Evolutionary conservation across 345 rosid genomes (phyloP).

Genomic region (Trapa incisa): DNA sequence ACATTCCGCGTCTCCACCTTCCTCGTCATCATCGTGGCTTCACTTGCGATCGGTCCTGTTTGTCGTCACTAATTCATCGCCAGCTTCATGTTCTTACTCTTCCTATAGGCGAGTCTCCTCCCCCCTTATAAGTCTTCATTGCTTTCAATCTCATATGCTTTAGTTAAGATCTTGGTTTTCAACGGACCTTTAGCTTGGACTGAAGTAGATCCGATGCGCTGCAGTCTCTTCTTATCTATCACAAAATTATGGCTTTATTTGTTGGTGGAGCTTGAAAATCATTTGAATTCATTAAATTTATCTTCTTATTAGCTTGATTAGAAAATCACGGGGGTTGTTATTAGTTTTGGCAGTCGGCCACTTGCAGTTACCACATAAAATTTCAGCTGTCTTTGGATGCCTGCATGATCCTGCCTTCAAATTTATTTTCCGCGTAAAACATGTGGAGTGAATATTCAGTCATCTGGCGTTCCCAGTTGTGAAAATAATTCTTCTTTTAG

Average conservation of each 20-base stretch:
- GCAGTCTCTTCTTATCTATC: neutral
- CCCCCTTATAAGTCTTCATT: neutral
- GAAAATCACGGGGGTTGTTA: neutral
- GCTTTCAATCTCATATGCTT: neutral
- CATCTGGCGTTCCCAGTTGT: neutral
- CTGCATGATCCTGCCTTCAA: neutral
- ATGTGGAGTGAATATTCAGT: neutral
- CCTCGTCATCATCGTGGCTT: slow-evolving; percentile 61
- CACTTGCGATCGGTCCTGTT: slow-evolving; percentile 84
- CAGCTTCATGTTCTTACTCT: slow-evolving; percentile 60
- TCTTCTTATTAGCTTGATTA: neutral
- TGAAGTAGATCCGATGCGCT: neutral
- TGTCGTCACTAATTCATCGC: slow-evolving; percentile 70
- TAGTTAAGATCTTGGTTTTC: slow-evolving; percentile 18
- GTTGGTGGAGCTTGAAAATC: neutral
- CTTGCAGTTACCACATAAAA: neutral
- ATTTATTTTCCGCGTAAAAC: neutral
- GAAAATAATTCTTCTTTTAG: neutral
- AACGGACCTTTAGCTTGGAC: neutral
- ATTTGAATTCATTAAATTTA: neutral
- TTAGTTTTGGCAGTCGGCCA: neutral
- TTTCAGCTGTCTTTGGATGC: neutral
- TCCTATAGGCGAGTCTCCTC: slow-evolving; percentile 64
- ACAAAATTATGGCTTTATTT: neutral
- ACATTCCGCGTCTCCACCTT: slow-evolving; percentile 52